Percentiles rank a stretch among this genome's conserved stretches.
Conservation (phyloP, 129 eudicot genomes). For the Apium graveolens region DNA sequence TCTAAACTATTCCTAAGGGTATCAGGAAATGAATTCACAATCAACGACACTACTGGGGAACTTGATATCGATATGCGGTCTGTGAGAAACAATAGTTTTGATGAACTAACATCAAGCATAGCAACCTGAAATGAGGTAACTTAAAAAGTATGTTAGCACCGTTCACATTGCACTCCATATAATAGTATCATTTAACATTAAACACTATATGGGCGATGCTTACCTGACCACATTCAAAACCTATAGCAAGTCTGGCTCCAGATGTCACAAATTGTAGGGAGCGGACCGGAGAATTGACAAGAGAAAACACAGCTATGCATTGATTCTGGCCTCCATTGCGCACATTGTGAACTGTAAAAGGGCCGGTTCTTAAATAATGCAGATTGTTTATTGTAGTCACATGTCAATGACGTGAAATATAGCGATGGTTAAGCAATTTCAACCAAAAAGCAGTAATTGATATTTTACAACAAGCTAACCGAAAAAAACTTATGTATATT, state of each 20-base stretch:
- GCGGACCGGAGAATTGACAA: slow-evolving; percentile 58
- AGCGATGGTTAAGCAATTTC: neutral
- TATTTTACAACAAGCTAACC: neutral
- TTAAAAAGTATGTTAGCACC: slow-evolving; percentile 3
- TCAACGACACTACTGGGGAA: slow-evolving; percentile 48
- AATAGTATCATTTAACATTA: neutral
- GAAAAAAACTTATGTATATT: too few species aligned
- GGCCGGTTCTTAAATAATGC: neutral
- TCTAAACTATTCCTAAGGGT: slow-evolving; percentile 21
- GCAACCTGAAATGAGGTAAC: slow-evolving; percentile 52
- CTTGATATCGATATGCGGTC: slow-evolving; percentile 38
- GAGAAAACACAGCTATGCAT: slow-evolving; percentile 53
- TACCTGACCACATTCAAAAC: slow-evolving; percentile 77
- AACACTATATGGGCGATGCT: slow-evolving; percentile 9
- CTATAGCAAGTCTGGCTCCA: slow-evolving; percentile 76
- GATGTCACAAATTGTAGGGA: slow-evolving; percentile 40
- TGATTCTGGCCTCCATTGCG: slow-evolving; percentile 35
- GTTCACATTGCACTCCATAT: neutral
- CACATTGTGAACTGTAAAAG: slow-evolving; percentile 42
- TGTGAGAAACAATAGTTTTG: slow-evolving; percentile 53
- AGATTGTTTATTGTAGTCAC: neutral
- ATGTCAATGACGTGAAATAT: neutral
- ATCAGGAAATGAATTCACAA: slow-evolving; percentile 31
- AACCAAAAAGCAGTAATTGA: neutral
- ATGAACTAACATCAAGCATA: slow-evolving; percentile 54